phyloP scores from a whole-genome alignment of 1,139 yeast species.

The Taphrina pruni region DNA sequence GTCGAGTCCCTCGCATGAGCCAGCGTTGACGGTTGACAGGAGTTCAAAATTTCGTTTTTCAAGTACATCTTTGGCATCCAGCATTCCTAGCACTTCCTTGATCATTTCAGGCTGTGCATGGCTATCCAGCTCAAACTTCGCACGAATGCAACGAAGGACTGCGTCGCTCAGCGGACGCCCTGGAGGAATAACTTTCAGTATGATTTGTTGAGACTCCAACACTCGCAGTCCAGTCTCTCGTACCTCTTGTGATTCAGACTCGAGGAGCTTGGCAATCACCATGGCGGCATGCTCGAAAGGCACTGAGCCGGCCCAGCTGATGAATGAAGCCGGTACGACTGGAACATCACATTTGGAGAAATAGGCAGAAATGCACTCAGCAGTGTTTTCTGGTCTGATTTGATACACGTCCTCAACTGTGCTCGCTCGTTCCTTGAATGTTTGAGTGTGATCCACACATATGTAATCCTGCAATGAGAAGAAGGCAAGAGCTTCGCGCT shows the following conservation, averaged over 20 bases:
- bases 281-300: conserved; percentile 5
- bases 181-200: not conserved
- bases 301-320: conserved; percentile 4
- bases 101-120: not conserved
- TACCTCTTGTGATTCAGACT: not conserved
- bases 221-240: not conserved
- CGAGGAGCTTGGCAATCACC: not conserved
- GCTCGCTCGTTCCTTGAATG: not conserved
- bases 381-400: not conserved
- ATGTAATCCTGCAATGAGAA: conserved; percentile 3
- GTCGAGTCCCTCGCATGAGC: not conserved
- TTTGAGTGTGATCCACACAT: not conserved
- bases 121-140: not conserved
- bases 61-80: not conserved
- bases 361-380: conserved; percentile 5
- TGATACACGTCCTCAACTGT: not conserved
- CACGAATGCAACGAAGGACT: conserved; percentile 3
- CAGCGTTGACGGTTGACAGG: not conserved
- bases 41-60: not conserved
- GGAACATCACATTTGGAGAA: not conserved
- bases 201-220: not conserved
- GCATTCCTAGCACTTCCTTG: not conserved
- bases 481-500: not conserved
- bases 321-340: not conserved
- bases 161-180: not conserved